These are phyloP conservation scores for Ascochyta rabiei DNA, from an alignment of 2,329 filamentous ascomycete species.

Conservation along the genomic window DNA sequence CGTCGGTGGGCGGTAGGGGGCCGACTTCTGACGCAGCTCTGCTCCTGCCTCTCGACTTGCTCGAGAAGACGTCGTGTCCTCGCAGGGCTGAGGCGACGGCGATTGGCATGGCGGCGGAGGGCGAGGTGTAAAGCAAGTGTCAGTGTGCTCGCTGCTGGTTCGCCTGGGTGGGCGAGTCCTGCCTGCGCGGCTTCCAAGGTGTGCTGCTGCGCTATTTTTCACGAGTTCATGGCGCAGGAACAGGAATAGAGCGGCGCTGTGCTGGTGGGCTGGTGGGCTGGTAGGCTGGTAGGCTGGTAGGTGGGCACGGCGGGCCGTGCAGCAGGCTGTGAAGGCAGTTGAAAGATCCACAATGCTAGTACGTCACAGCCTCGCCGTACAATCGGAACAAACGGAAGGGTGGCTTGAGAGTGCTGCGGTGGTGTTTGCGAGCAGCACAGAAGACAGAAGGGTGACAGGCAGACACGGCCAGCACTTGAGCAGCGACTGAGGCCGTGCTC, in stretches of 20 bases:
- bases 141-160: slow-evolving; percentile 7
- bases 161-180: slow-evolving; percentile 6
- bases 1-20: slow-evolving; percentile 27
- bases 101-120: slow-evolving; percentile 37
- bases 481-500: slow-evolving; percentile 27
- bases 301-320: slow-evolving; percentile 24
- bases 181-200: slow-evolving; percentile 11
- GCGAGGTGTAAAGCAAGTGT: slow-evolving; percentile 7
- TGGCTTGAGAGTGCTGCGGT: slow-evolving; percentile 9
- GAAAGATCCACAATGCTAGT: slow-evolving; percentile 20
- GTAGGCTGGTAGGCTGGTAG: too few relatives aligned
- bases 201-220: slow-evolving; percentile 11
- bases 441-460: slow-evolving; percentile 5
- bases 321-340: slow-evolving; percentile 20
- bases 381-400: slow-evolving; percentile 22
- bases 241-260: slow-evolving; percentile 23
- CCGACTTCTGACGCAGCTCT: slow-evolving; percentile 42
- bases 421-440: slow-evolving; percentile 11
- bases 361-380: slow-evolving; percentile 31
- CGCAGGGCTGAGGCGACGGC: slow-evolving; percentile 40
- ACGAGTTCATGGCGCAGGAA: slow-evolving; percentile 29
- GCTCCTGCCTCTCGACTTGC: slow-evolving; percentile 38
- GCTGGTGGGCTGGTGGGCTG: too few relatives aligned
- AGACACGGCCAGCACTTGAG: slow-evolving; percentile 9
- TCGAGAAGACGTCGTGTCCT: slow-evolving; percentile 39